These are phyloP conservation scores for Quercus suber DNA, from an alignment of 306 rosid genomes.

Conservation along the genomic window DNA sequence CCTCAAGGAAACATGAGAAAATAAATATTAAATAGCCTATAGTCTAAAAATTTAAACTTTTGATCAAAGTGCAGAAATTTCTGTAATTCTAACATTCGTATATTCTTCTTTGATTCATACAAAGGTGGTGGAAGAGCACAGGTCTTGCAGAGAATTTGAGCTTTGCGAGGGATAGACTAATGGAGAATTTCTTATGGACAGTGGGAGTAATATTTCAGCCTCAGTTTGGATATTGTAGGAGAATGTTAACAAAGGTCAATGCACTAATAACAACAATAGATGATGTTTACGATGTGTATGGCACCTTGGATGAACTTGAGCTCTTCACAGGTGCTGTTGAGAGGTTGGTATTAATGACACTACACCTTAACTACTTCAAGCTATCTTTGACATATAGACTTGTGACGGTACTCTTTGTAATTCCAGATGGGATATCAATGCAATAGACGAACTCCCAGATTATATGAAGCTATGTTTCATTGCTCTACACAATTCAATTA, in stretches of 20 bases:
- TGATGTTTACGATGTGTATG: not conserved
- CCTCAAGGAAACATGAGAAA: no score
- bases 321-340: not conserved
- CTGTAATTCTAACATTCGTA: not conserved
- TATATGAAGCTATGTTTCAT: not conserved
- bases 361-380: not conserved
- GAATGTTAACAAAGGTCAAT: not conserved
- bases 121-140: conserved; percentile 13
- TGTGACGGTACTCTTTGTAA: not conserved
- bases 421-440: not conserved
- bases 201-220: not conserved
- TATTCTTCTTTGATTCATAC: not conserved
- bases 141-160: conserved; percentile 2
- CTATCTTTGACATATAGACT: not conserved
- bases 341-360: not conserved
- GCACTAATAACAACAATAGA: not conserved
- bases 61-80: not conserved
- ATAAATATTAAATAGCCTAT: no score
- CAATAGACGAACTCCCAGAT: not conserved
- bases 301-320: conserved; percentile 1
- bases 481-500: not conserved
- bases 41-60: not conserved
- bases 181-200: conserved; percentile 15
- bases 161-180: conserved; percentile 18
- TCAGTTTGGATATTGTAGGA: not conserved